Evolutionary conservation across 2,329 filamentous ascomycete species (phyloP), one percentile per base, ranked within the genome.

Genomic region (Phialemoniopsis sp.): DNA sequence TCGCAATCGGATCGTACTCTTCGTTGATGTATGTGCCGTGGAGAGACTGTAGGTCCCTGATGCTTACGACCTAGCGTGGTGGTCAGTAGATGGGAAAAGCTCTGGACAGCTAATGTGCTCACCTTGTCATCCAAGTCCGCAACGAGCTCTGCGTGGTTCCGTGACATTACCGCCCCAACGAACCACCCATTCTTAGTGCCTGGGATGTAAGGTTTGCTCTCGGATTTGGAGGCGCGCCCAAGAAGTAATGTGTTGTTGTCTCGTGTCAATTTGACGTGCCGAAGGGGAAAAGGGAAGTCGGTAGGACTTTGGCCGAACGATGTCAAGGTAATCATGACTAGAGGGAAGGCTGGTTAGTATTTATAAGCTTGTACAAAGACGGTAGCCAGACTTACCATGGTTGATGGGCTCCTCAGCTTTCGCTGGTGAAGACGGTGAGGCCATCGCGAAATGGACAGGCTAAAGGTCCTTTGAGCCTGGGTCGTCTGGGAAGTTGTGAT

Each of bases 101-200:
- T n/a, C n/a, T n/a, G n/a, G n/a, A n/a, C n/a, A n/a, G n/a, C n/a
- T n/a, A n/a, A n/a, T n/a, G n/a, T n/a, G n/a, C 61, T 42, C 59
- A 77, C 77, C 56, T 70, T 64, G 7, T 56, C 50, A 3, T 67
- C 55, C 9, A 66, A 49, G 36, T 73, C 61, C 5, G 72, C 64
- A 13, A 53, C 47, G 5, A 83, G 52, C 32, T 73, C 60, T 13
- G 84, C 85, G 59, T 89, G 85, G 10, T 76, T 57, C 33, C 85
- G 71, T 17, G 83, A 87, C 68, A 89, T 83, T 29, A 88, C 83
- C 0, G 83, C 78, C 41, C 78, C 84, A 47, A 87, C 76, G 42
- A 87, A 84, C 70, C 72, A 87, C 13, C 70, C 78, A 57, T 88
- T 89, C 29, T 49, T 50, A 0, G 30, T 3, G 4, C 49, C 49